Evolutionary conservation across 768 basidiomycete genomes (phyloP), one percentile per base, ranked within the genome.

Genomic region (Tylopilus sp.): DNA sequence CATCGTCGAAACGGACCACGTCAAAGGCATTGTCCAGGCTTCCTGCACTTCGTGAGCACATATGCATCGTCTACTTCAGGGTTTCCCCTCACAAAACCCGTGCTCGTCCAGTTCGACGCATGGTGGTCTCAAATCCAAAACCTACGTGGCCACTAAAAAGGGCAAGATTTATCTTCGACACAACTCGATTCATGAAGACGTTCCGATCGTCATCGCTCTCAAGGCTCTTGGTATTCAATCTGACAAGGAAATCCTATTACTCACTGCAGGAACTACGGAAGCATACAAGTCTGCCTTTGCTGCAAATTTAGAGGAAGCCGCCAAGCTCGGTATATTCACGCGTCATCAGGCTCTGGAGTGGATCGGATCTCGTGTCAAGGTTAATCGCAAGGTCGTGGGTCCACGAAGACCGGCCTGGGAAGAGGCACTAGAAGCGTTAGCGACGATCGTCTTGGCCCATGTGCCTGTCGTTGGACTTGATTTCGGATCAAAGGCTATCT

Each of bases 171-270:
- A 95, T 69, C 86, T 99, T 46, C 88, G 93, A 19, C 97, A 99
- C 73, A 99, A 99, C 71, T 97, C 92, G 46, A 87, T 97, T 55
- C 89, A 93, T 59, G 97, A 99, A 72, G 94, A 95, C 66, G 89
- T 99, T 25, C 96, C 97, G 6, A 93, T 99, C 51, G 94, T 85
- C 40, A 85, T 99, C 65, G 95, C 92, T 11, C 85, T 99, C 61
- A 98, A 98, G 72, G 97, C 97, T 9, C 83, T 99, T 41, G 94
- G 96, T 4, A 85, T 97, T 57, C 92, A 95, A 61, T 94, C 97
- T 3, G 96, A 98, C 75, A 98, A 97, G 72, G 97, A 99, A 67
- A 96, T 98, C 41, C 82, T 98, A 24, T 80, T 98, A 22, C 81
- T 98, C 48, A 94, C 92, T 8, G 93, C 95, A 40, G 97, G 97